phyloP scores from a whole-genome alignment of 2,329 filamentous ascomycete genomes.

The Botryosphaeria dothidea region DNA sequence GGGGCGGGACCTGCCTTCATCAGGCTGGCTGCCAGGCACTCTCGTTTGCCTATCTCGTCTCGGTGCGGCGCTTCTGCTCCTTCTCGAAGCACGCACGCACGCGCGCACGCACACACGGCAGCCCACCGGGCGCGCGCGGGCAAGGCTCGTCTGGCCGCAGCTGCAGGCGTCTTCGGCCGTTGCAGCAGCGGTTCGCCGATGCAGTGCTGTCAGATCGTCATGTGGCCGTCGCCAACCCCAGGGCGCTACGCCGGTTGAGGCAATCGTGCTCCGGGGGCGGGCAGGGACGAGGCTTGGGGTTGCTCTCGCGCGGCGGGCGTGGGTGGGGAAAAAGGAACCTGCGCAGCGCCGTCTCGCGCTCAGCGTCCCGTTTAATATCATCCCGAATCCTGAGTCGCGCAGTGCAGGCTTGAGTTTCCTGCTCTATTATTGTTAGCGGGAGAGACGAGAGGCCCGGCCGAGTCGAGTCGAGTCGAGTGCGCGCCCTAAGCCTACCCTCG shows the following conservation, averaged over 20 bases:
- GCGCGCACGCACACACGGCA: background rate
- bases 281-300: slow-evolving; percentile 11
- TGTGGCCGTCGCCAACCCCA: slow-evolving; percentile 10
- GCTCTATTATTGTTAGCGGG: slow-evolving; percentile 10
- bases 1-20: background rate
- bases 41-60: background rate
- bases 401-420: slow-evolving; percentile 2
- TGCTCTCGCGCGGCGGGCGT: slow-evolving; percentile 4
- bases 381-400: slow-evolving; percentile 16
- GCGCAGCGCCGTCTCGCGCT: background rate
- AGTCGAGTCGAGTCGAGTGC: background rate
- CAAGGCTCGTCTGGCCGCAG: background rate
- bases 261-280: slow-evolving; percentile 15
- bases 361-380: slow-evolving; percentile 9
- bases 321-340: slow-evolving; percentile 19
- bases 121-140: background rate
- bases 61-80: background rate
- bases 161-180: background rate
- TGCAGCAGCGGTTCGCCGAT: background rate
- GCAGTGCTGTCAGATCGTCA: slow-evolving; percentile 17
- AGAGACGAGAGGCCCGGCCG: background rate
- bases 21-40: no score
- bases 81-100: background rate
- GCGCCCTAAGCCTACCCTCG: background rate
- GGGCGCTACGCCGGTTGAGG: slow-evolving; percentile 3